Conservation (phyloP, 2,329 filamentous ascomycete species). For the Monosporascus sp. region DNA sequence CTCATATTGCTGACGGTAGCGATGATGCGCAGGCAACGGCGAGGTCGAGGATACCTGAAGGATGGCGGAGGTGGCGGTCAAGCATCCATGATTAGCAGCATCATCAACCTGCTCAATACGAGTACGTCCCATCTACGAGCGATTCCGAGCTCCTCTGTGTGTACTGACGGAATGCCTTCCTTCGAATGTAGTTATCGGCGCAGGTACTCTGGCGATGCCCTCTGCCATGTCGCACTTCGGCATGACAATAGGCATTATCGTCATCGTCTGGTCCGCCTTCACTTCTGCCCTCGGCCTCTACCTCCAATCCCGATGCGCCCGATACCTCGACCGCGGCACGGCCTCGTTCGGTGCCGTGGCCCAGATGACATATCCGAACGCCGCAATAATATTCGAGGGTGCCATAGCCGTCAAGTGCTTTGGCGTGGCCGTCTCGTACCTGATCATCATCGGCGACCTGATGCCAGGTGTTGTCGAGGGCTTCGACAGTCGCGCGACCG, state of each 20-base stretch:
- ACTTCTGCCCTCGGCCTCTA: slow-evolving; percentile 92
- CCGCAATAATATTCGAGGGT: slow-evolving; percentile 88
- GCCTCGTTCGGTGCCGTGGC: slow-evolving; percentile 96
- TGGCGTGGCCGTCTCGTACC: slow-evolving; percentile 91
- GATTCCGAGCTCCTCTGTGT: background rate
- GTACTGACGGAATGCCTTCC: background rate
- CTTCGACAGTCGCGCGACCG: slow-evolving; percentile 60
- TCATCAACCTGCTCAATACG: slow-evolving; percentile 93
- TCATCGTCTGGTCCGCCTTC: slow-evolving; percentile 87
- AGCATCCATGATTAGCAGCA: slow-evolving; percentile 84
- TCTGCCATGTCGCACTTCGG: slow-evolving; percentile 93
- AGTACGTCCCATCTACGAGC: slow-evolving; percentile 50
- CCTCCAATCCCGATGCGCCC: slow-evolving; percentile 85
- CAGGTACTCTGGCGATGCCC: slow-evolving; percentile 93
- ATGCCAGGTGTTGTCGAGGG: slow-evolving; percentile 92
- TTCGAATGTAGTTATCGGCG: slow-evolving; percentile 67
- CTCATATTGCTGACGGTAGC: slow-evolving; percentile 6
- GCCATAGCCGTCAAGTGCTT: slow-evolving; percentile 98
- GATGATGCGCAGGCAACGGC: slow-evolving; percentile 41
- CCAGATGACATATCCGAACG: slow-evolving; percentile 94
- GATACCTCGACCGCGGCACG: slow-evolving; percentile 83
- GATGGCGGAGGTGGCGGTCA: slow-evolving; percentile 63
- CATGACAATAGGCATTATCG: slow-evolving; percentile 72
- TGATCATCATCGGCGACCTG: slow-evolving; percentile 97
- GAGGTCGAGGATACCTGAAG: slow-evolving; percentile 57